Evolutionary conservation across 2,329 filamentous ascomycete genomes (phyloP), one percentile per base, ranked within the genome.

Genomic region (Colletotrichum orchidophilum): DNA sequence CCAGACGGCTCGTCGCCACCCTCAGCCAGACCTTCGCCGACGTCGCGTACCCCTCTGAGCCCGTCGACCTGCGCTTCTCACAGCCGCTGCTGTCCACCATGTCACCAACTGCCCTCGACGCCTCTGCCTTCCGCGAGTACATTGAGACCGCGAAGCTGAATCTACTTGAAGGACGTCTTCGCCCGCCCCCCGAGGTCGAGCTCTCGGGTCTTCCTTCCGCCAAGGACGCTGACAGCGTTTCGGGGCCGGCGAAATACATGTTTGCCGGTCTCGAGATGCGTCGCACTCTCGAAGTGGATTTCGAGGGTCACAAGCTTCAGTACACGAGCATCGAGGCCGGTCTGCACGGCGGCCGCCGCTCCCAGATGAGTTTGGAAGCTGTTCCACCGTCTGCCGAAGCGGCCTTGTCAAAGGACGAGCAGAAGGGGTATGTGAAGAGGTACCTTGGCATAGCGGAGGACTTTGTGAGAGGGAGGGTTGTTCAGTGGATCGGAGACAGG

Each of bases 231-330:
- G 70, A 26, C 31, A 63, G 21, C n/a, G 13, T 61, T 6, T 35
- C 39, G 7, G 46, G 59, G 11, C 46, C 35, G 4, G n/a, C 39
- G 24, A 24, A 74, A 31, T 70, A 82, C 75, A 66, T 82, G 18
- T 88, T 89, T 76, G 81, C 82, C 58, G 87, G 87, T 8, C 80
- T 88, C 1, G 87, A 90, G 74, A 80, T 90, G 49, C 86, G 85
- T 55, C 85, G 86, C 68, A 78, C 80, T 27, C 78, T 85, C 57
- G 79, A 84, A 11, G 78, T 83, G 49, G 76, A 81, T 2, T 86
- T 84, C 77, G 72, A 80, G 7, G 82, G 81, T 53, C 83, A 86
- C 78, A 84, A 77, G 12, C 78, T 90, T 9, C 82, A 80, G 8
- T 89, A 89, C 81, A 86, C 82, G 24, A 85, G 82, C 74, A 82